Percentiles rank a stretch among this genome's conserved stretches.
Evolutionary conservation across 352 stramenopile genomes (phyloP).

Genomic region (Phytophthora litchii): DNA sequence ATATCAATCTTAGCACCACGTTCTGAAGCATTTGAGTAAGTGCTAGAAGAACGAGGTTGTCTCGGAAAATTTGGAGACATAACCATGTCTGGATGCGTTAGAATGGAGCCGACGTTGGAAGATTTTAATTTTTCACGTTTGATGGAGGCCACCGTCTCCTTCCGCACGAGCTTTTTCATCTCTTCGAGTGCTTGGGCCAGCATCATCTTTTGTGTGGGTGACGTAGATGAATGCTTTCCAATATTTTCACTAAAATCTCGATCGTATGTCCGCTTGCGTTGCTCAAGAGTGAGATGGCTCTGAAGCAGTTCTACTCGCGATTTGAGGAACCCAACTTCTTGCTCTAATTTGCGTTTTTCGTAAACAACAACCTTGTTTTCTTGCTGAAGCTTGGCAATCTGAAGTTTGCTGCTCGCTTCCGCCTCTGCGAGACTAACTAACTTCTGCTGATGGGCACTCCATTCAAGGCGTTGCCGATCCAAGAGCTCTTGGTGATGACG

Average conservation of each 20-base stretch:
- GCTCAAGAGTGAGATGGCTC: slow-evolving; percentile 45
- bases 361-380: slow-evolving; percentile 39
- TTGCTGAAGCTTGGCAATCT: slow-evolving; percentile 46
- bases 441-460: slow-evolving; percentile 37
- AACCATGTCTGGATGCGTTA: background rate
- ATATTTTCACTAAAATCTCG: slow-evolving; percentile 34
- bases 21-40: background rate
- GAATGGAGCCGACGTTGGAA: slow-evolving; percentile 5
- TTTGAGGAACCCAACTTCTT: slow-evolving; percentile 50
- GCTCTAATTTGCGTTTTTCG: slow-evolving; percentile 57
- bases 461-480: slow-evolving; percentile 32
- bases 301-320: slow-evolving; percentile 48
- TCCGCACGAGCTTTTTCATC: slow-evolving; percentile 41
- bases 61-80: background rate
- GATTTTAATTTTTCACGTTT: slow-evolving; percentile 44
- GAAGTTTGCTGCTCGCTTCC: slow-evolving; percentile 37
- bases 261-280: slow-evolving; percentile 66
- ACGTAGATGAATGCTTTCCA: slow-evolving; percentile 18
- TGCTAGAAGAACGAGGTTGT: slow-evolving; percentile 5
- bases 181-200: slow-evolving; percentile 44
- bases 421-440: slow-evolving; percentile 32
- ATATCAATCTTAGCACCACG: background rate
- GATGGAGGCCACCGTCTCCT: slow-evolving; percentile 35
- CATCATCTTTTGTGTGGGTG: slow-evolving; percentile 30
- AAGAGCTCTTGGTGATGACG: slow-evolving; percentile 41